Base-by-base conservation (phyloP, 257 asterid genomes). In the Linderniella brevidens region DNA sequence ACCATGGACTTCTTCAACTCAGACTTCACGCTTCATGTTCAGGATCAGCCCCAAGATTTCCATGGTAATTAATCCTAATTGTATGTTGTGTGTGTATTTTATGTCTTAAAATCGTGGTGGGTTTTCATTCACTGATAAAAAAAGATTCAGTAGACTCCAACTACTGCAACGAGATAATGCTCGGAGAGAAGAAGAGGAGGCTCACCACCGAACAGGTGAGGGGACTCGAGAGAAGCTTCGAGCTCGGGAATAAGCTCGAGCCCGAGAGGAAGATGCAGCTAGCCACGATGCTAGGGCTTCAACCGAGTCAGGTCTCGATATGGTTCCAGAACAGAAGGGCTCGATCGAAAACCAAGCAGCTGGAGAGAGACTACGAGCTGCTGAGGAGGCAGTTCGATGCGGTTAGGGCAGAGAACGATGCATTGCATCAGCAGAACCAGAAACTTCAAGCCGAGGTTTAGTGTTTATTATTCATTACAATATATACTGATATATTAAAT, bases 131-230 rank as follows among this genome's bases (percentile, higher is more conserved):
- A n/a, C n/a, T n/a, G n/a, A n/a, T n/a, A n/a, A n/a, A n/a, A 4
- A 17, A 7, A 17, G 47, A 42, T 42, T 37, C 8, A 8, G 47
- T 11, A 5, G 15, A 5, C 16, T 42, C 47, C 8, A 17, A 42
- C 47, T 13, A 42, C 8, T 13, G 47, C 7, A 11, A 13, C 47
- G 16, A 42, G 7, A 4, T 42, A 13, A 4, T 37, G 8, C 8
- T 37, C 41, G 41, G 41, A 37, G 47, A 42, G 47, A 42, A 42
- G 47, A 42, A 42, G 47, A 7, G 47, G 47, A 7, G 47, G 47
- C 47, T 42, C 16, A 13, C 5, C 13, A 5, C n/a, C 16, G 47
- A 42, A 4, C 47, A 42, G n/a, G 47, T 42, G 5, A 13, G 47
- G 8, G 13, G 16, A 5, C n/a, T 42, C 16, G 47, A 42, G 13